Evolutionary conservation across 345 rosid genomes (phyloP), one percentile per base, ranked within the genome.

Genomic region (Eucalyptus erythrocorys): DNA sequence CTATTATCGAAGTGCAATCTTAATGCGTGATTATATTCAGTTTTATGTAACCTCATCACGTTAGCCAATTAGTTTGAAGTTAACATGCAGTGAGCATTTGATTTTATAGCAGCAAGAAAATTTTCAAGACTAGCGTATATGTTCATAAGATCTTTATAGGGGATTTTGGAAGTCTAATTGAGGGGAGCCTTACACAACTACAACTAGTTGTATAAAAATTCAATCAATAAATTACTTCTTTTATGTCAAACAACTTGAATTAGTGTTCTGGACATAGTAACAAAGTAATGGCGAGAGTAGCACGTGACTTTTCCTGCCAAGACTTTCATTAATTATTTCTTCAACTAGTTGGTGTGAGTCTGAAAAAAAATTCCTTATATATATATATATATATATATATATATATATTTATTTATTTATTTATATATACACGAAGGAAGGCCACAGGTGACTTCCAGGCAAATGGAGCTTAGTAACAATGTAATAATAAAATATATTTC

Each of bases 41-140:
- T 55, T 24, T 55, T 3, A 55, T 22, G 61, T 10, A 55, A 55
- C 61, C 24, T 55, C 2, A 48, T 48, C 5, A 2, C 50, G 1
- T 1, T 48, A 50, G 21, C 96, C 97, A 88, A 94, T 96, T 53
- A 96, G 98, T 85, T 50, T 1, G 55, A 17, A 48, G 50, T 48
- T 13, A 48, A 4, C 50, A 48, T 48, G 50, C 50, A 48, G 50
- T 12, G 2, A 48, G 16, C 50, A 48, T 48, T 1, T 48, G 15
- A 12, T 48, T 13, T 50, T 50, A 50, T 50, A 50, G 19, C 1
- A 17, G 55, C 53, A 1, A 1, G 2, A 50, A 50, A 15, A 50
- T 15, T 50, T 50, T 15, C 22, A 50, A 50, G 55, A 51, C 55
- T 1, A 51, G 55, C 15, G 50, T 13, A 16, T 48, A 48, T 19